Evolutionary conservation across 768 basidiomycete species (phyloP), one percentile per base, ranked within the genome.

Genomic region (Boletus vinaceobasis): DNA sequence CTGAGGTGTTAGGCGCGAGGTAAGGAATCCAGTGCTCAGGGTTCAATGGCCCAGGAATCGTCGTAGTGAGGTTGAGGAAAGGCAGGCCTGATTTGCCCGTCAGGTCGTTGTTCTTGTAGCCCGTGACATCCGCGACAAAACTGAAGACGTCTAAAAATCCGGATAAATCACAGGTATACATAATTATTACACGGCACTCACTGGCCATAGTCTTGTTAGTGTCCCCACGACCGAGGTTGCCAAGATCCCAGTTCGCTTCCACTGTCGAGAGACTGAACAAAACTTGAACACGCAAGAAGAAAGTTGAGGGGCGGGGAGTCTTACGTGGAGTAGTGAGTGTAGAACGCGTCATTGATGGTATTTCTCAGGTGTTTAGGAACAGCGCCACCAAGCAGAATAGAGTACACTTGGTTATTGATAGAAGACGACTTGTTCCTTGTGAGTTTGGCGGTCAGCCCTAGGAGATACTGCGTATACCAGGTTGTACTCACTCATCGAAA

Each of bases 221-320:
- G 61, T 83, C 82, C 37, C 71, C 70, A 39, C 83, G 77, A 23
- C 23, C 23, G 23, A 23, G 23, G 23, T 23, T 79, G 42, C 75
- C 76, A 35, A 86, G 79, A 11, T 69, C 66, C 84, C 83, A 85
- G 71, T 85, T 85, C 31, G 76, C 74, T 69, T 84, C 67, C n/a
- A 85, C 78, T 13, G 83, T 80, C 17, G 77, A 74, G 48, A 85
- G 70, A 27, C 66, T 64, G 36, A 23, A 43, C n/a, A 29, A 42
- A 54, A n/a, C 17, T 21, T 57, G n/a, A 55, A 23, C 23, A 10
- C 42, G 13, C 33, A 8, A 19, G 10, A 35, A 43, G 27, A 6
- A 35, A 31, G 13, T 2, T 44, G n/a, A 14, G 10, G 23, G 11
- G 1, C 6, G n/a, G 23, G 23, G 23, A 39, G 36, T 15, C 65